A percentile compares a stretch with the other conserved stretches of the same genome.
phyloP scores from a whole-genome alignment of 257 asterid genomes.

The Petunia secreta region DNA sequence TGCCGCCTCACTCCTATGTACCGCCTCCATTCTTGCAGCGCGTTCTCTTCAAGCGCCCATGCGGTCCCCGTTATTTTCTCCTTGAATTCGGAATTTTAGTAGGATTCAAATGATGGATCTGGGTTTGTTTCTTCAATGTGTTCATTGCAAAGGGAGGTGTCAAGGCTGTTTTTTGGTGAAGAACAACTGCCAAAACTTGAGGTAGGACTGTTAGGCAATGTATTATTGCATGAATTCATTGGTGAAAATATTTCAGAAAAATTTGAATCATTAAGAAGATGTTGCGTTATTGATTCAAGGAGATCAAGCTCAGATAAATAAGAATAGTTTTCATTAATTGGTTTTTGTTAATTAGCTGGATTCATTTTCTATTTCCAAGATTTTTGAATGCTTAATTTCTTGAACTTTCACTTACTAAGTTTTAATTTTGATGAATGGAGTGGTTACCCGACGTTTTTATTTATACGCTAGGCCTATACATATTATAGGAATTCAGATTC shows the following conservation, averaged over 20 bases:
- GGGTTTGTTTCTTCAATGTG: too few relatives aligned
- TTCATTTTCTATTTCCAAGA: too few relatives aligned
- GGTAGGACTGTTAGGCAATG: background rate
- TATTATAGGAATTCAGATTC: too few relatives aligned
- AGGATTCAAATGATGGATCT: background rate
- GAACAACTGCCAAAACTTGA: background rate
- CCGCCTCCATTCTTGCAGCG: conserved; percentile 19
- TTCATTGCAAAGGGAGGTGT: too few relatives aligned
- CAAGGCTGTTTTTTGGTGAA: too few relatives aligned
- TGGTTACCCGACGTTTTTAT: too few relatives aligned
- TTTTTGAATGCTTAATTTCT: too few relatives aligned
- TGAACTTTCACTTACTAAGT: too few relatives aligned
- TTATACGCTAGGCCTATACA: too few relatives aligned
- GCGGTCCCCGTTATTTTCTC: background rate
- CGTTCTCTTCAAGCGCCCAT: background rate
- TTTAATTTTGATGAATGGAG: too few relatives aligned
- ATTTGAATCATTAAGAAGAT: conserved; percentile 31
- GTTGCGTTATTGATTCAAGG: too few relatives aligned
- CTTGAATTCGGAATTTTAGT: background rate
- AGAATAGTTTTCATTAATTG: background rate
- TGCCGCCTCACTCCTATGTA: conserved; percentile 28
- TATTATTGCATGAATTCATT: background rate
- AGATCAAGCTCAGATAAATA: conserved; percentile 10
- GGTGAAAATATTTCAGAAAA: conserved; percentile 24
- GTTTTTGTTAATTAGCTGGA: background rate